These are phyloP conservation scores for Gamsiella multidivaricata DNA, from an alignment of 192 early-diverging fungal genomes.

Conservation along the genomic window DNA sequence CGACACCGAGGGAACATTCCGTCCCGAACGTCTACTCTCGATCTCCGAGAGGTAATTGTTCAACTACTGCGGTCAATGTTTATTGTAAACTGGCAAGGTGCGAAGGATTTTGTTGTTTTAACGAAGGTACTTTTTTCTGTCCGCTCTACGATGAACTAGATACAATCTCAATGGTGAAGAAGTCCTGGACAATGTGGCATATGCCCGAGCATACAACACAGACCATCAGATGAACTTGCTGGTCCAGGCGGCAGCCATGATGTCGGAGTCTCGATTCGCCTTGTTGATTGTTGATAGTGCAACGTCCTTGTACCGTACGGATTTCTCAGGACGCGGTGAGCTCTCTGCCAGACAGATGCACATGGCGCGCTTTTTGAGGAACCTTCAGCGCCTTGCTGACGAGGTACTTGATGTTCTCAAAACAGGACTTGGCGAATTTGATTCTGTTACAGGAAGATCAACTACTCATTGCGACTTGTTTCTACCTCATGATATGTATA, in stretches of 20 bases:
- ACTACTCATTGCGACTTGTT: background rate
- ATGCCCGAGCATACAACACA: slow-evolving; percentile 94
- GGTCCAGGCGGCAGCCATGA: slow-evolving; percentile 88
- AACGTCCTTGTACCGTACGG: slow-evolving; percentile 95
- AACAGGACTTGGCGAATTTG: background rate
- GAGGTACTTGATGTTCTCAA: slow-evolving; percentile 65
- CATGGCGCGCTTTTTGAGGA: slow-evolving; percentile 88
- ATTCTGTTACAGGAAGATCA: background rate
- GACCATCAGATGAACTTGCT: slow-evolving; percentile 93
- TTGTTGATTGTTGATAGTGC: slow-evolving; percentile 93
- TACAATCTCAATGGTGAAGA: slow-evolving; percentile 81
- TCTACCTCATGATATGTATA: slow-evolving; percentile 13
- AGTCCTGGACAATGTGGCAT: slow-evolving; percentile 93
- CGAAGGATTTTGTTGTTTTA: no score
- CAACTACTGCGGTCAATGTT: background rate
- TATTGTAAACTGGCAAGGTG: no score
- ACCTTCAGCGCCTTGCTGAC: slow-evolving; percentile 88
- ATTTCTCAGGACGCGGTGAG: slow-evolving; percentile 95
- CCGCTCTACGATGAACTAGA: background rate
- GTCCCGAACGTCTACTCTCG: slow-evolving; percentile 87
- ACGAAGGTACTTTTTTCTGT: no score
- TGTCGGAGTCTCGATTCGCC: slow-evolving; percentile 86
- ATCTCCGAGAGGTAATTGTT: slow-evolving; percentile 85
- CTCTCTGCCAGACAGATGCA: slow-evolving; percentile 96
- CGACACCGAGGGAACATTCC: slow-evolving; percentile 97